These are phyloP conservation scores for Xylaria sp. DNA, from an alignment of 2,329 filamentous ascomycete species.

Conservation along the genomic window DNA sequence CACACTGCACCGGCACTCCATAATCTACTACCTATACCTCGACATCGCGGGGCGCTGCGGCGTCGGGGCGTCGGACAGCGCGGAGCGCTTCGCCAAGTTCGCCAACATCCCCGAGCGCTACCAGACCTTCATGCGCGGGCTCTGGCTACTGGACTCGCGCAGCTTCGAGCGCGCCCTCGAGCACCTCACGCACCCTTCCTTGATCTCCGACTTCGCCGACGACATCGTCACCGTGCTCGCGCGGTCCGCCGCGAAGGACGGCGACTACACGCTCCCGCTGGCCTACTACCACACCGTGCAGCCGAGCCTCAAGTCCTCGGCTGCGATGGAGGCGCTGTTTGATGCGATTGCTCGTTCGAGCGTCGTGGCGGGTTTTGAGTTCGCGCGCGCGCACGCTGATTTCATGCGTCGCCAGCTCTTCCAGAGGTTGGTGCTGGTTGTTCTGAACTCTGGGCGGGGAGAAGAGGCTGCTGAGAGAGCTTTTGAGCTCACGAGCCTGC, in stretches of 20 bases:
- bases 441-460: conserved; percentile 58
- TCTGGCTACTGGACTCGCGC: conserved; percentile 82
- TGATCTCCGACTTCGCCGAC: conserved; percentile 84
- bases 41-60: conserved; percentile 69
- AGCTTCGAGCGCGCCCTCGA: conserved; percentile 78
- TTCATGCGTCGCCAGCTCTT: conserved; percentile 73
- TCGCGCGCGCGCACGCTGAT: conserved; percentile 73
- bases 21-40: conserved; percentile 85
- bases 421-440: conserved; percentile 70
- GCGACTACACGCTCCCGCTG: conserved; percentile 73
- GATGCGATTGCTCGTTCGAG: conserved; percentile 74
- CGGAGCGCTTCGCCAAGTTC: conserved; percentile 67
- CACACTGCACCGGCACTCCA: conserved; percentile 81
- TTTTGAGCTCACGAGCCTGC: conserved; percentile 77
- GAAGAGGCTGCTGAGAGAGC: conserved; percentile 65
- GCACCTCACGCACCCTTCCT: conserved; percentile 80
- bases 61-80: conserved; percentile 45
- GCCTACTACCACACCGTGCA: conserved; percentile 83
- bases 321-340: conserved; percentile 74
- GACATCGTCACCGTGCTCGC: conserved; percentile 80
- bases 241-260: conserved; percentile 64
- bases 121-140: conserved; percentile 81
- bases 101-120: conserved; percentile 80
- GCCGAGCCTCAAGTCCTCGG: conserved; percentile 73
- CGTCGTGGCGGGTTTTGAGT: conserved; percentile 78